Base-by-base conservation (phyloP, 768 basidiomycete genomes). In the Serendipita sp. region DNA sequence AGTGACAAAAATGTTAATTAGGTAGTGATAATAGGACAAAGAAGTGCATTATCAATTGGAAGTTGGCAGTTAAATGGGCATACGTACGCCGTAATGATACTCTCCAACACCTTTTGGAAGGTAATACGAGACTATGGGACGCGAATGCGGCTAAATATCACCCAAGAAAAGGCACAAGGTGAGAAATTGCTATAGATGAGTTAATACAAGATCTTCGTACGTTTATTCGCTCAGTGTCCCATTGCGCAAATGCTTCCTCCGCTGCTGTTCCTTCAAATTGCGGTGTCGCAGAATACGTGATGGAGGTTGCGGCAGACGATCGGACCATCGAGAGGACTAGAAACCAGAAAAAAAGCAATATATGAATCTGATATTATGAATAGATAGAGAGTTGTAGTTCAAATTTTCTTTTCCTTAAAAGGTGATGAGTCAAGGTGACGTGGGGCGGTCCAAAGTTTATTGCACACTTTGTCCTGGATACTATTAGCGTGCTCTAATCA, bases 111-210 rank as follows among this genome's bases (percentile, higher is more conserved):
- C 90, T 75, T 88, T 88, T 0, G 96, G 92, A 70, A 88, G 93
- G 76, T 94, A 99, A 74, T 98, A 99, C 1, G 94, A 93, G 7
- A 99, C 96, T 68, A 89, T 85, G 0, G 92, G 89, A 24, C 86
- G 81, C 51, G 88, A 91, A 76, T 95, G 90, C 2, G 87, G 79
- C 83, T 86, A 65, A 2, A 64, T 41, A 32, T 66, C 30, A 10
- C 13, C 8, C 18, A 62, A 46, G 37, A 58, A 48, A n/a, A n/a
- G n/a, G n/a, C n/a, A n/a, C n/a, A 37, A 16, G 1, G 2, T 28
- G 18, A 56, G 28, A 34, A 13, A 32, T 18, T 10, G 15, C 7
- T 16, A 45, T 28, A 7, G 10, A 13, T 64, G 10, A 64, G 5
- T 8, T 28, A 7, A 30, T 45, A 54, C 30, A 8, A 13, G 11